phyloP scores from a whole-genome alignment of 345 rosid species.

The Alliaria petiolata region DNA sequence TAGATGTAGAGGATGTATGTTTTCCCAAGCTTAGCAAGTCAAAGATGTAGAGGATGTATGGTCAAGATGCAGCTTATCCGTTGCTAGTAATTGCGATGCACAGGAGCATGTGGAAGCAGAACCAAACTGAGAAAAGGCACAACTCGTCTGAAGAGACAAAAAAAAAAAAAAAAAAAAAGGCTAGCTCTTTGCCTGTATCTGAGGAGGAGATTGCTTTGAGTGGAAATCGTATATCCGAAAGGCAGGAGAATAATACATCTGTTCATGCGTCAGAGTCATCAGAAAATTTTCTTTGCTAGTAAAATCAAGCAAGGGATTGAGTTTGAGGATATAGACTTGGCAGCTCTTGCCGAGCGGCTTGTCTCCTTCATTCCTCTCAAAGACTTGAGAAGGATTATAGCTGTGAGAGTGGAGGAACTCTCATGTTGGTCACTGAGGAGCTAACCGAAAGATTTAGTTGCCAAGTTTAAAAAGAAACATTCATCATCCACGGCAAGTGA shows the following conservation, averaged over 20 bases:
- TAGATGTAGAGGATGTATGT: slow-evolving; percentile 60
- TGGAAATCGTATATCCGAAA: slow-evolving; percentile 42
- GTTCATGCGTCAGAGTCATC: slow-evolving; percentile 43
- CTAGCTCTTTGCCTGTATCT: slow-evolving; percentile 47
- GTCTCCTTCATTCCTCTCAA: slow-evolving; percentile 61
- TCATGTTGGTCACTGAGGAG: slow-evolving; percentile 42
- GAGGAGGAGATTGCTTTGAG: slow-evolving; percentile 58
- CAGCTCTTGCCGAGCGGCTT: slow-evolving; percentile 73
- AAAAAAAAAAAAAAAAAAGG: too few species aligned
- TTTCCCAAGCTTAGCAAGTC: slow-evolving; percentile 49
- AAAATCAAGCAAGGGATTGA: slow-evolving; percentile 73
- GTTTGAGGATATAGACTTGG: slow-evolving; percentile 69
- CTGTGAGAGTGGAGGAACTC: slow-evolving; percentile 41
- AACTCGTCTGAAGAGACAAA: slow-evolving; percentile 48
- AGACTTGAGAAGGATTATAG: slow-evolving; percentile 40
- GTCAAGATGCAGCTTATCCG: slow-evolving; percentile 29
- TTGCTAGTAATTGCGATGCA: slow-evolving; percentile 28
- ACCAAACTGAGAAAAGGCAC: slow-evolving; percentile 29
- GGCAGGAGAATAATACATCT: slow-evolving; percentile 47
- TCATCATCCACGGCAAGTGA: slow-evolving; percentile 32
- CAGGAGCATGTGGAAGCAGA: slow-evolving; percentile 36
- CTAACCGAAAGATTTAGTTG: slow-evolving; percentile 50
- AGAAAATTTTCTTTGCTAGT: slow-evolving; percentile 54
- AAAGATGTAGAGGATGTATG: slow-evolving; percentile 66
- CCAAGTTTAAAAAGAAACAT: slow-evolving; percentile 39